phyloP scores from a whole-genome alignment of 1,284 basidiomycete species.

The Sphagnurus paluster region DNA sequence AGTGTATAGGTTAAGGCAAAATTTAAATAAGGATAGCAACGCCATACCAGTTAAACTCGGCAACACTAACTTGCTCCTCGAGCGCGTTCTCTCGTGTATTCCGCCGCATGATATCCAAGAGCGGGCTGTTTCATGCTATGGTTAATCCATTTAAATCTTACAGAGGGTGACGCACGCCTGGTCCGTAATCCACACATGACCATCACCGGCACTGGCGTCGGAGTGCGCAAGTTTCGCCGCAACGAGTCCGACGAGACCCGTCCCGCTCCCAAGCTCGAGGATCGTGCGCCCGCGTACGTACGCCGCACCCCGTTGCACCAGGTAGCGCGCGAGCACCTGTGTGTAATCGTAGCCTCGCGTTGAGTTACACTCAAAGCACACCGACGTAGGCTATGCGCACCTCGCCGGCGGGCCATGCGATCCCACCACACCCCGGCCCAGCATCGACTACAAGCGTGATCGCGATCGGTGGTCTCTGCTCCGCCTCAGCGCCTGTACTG shows the following conservation, averaged over 20 bases:
- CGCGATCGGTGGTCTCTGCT: constrained; percentile 29
- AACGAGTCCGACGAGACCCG: constrained; percentile 87
- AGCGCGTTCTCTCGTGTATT: constrained; percentile 72
- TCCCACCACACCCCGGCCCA: constrained; percentile 85
- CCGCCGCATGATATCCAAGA: constrained; percentile 73
- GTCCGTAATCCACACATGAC: constrained; percentile 79
- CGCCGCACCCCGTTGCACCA: constrained; percentile 54
- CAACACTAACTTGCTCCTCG: constrained; percentile 49
- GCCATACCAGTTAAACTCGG: constrained; percentile 78
- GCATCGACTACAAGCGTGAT: constrained; percentile 70
- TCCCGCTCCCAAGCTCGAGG: constrained; percentile 87
- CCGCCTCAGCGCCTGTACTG: not conserved
- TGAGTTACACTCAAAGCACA: not conserved
- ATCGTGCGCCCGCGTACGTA: constrained; percentile 58
- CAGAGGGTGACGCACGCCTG: constrained; percentile 68
- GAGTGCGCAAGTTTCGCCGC: constrained; percentile 69
- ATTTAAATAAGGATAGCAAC: constrained; percentile 2
- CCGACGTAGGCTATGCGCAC: constrained; percentile 36
- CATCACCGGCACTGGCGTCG: constrained; percentile 37
- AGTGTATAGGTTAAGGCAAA: constrained; percentile 19
- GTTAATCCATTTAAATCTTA: not conserved
- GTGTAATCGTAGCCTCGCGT: not conserved
- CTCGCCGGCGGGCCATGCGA: constrained; percentile 92
- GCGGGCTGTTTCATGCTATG: no score
- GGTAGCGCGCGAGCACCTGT: constrained; percentile 77